Conservation (phyloP, 2,329 filamentous ascomycete species). For the Colletotrichum lini region DNA sequence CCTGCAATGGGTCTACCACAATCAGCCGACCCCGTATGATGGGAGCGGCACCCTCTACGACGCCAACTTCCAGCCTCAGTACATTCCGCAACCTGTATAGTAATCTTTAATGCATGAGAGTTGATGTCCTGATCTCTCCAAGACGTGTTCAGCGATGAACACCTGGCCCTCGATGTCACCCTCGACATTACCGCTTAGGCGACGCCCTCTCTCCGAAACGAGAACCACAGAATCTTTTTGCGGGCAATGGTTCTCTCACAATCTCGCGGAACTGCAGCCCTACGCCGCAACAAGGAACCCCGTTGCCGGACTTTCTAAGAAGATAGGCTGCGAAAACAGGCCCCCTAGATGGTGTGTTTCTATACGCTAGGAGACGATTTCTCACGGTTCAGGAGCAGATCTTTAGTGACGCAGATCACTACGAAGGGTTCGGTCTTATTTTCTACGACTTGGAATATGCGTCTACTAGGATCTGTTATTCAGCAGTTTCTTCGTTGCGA, state of each 20-base stretch:
- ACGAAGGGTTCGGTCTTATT: too few species aligned
- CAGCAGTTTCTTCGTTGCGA: not conserved
- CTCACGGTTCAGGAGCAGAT: not conserved
- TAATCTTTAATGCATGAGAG: not conserved
- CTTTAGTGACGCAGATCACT: not conserved
- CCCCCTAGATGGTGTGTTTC: not conserved
- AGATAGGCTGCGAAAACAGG: not conserved
- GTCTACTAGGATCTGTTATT: not conserved
- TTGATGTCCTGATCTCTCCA: not conserved
- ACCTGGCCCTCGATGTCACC: too few species aligned
- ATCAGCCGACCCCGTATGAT: slow-evolving; percentile 59
- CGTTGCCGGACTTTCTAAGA: too few species aligned
- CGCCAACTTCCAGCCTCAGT: slow-evolving; percentile 57
- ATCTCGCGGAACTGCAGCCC: not conserved
- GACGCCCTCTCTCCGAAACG: too few species aligned
- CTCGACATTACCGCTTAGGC: not conserved
- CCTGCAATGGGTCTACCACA: slow-evolving; percentile 49
- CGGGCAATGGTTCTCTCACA: not conserved
- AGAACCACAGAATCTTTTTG: not conserved
- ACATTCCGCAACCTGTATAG: slow-evolving; percentile 49
- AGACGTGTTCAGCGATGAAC: not conserved
- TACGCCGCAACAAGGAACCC: not conserved
- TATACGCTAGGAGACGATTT: not conserved
- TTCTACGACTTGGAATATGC: too few species aligned
- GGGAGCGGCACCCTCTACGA: slow-evolving; percentile 61